Evolutionary conservation across 2,329 filamentous ascomycete species (phyloP), one percentile per base, ranked within the genome.

Genomic region (Verticillium albo-atrum): DNA sequence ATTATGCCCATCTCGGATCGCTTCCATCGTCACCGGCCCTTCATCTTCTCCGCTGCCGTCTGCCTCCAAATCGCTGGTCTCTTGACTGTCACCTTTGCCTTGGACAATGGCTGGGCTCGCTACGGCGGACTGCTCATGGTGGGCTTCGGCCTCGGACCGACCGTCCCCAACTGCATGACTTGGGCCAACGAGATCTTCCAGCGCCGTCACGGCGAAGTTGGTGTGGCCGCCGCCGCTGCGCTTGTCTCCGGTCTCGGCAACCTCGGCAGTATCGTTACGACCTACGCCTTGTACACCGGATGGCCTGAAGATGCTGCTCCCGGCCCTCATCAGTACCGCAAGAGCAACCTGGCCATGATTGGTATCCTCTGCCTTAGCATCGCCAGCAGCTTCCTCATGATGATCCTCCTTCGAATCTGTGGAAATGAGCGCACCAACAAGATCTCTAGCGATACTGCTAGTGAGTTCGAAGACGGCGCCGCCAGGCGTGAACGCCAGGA

Each of bases 151-250:
- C 86, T 97, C 2, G 92, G 92, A 1, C 92, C 92, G 3, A 96
- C 92, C 0, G 92, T 96, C 1, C 92, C 92, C 12, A 94, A 94
- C 68, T 94, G 90, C 72, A 97, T 97, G 92, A 89, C 92, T 35
- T 96, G 92, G 92, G 92, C 90, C 32, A 91, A 87, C 63, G 90
- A 96, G 74, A 89, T 96, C 69, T 97, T 97, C 79, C 92, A 96
- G 75, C 84, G 84, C 32, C 89, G 92, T 14, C 92, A 97, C 69
- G 91, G 92, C 54, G 92, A 97, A 74, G 91, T 97, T 25, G 92
- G 92, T 58, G 92, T 97, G 6, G 92, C 92, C 4, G 89, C 92
- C 15, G 92, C 92, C 0, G 87, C 89, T 2, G 92, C 92, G 3
- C 80, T 97, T 12, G 92, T 97, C 1, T 95, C 91, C 0, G 92